Evolutionary conservation across 352 stramenopile species (phyloP).

Genomic region (Lagenidium giganteum): DNA sequence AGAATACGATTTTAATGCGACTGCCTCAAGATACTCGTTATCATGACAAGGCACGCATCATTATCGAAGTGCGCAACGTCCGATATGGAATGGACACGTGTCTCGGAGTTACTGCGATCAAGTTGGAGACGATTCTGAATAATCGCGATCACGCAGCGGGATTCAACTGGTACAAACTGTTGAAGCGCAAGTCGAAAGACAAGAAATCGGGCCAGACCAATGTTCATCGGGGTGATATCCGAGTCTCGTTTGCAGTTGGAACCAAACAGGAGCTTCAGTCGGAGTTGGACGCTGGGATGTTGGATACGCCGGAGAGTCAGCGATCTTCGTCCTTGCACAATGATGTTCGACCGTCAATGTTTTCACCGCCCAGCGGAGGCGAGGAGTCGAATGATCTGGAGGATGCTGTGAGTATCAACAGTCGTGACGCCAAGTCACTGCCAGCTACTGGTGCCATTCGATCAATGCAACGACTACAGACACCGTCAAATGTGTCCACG

Average conservation of each 20-base stretch:
- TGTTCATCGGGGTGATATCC: constrained; percentile 68
- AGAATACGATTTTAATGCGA: constrained; percentile 75
- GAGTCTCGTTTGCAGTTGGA: constrained; percentile 77
- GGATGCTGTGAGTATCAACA: constrained; percentile 19
- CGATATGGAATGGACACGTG: constrained; percentile 83
- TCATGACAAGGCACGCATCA: constrained; percentile 67
- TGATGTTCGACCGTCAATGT: constrained; percentile 2
- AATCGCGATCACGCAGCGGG: constrained; percentile 65
- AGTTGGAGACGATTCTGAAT: constrained; percentile 75
- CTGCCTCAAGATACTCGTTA: constrained; percentile 56
- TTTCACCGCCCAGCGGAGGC: constrained; percentile 1
- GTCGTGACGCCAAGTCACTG: constrained; percentile 30
- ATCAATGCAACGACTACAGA: constrained; percentile 66
- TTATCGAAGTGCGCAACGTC: constrained; percentile 85
- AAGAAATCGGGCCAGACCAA: constrained; percentile 39
- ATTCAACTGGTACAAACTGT: constrained; percentile 86
- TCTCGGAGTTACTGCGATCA: constrained; percentile 77
- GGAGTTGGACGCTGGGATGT: constrained; percentile 40
- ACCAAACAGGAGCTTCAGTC: constrained; percentile 76
- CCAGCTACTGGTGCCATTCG: constrained; percentile 46
- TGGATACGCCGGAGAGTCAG: constrained; percentile 23
- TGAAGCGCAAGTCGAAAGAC: constrained; percentile 73
- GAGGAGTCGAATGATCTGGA: neutral
- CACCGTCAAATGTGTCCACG: constrained; percentile 33
- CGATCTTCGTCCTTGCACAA: constrained; percentile 5